These are phyloP conservation scores for Acer campestre DNA, from an alignment of 345 rosid species.

Conservation along the genomic window DNA sequence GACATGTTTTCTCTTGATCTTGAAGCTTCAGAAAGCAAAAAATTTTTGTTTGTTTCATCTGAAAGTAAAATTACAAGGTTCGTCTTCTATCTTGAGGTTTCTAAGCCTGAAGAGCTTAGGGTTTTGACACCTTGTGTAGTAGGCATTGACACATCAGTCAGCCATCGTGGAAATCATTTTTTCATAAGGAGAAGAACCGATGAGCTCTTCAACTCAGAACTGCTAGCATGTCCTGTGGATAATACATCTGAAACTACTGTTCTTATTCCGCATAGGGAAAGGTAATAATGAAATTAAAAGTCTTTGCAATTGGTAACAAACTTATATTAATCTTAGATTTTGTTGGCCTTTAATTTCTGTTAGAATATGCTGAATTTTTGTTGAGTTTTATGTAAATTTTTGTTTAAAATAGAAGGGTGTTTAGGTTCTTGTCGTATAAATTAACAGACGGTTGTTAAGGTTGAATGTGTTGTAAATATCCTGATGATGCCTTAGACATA, in stretches of 20 bases:
- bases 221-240: slow-evolving; percentile 70
- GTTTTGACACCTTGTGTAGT: slow-evolving; percentile 72
- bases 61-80: slow-evolving; percentile 76
- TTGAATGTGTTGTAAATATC: not conserved
- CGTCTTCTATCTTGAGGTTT: slow-evolving; percentile 61
- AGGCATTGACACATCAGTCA: slow-evolving; percentile 68
- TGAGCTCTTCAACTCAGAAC: slow-evolving; percentile 79
- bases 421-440: not conserved
- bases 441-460: no score
- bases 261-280: slow-evolving; percentile 83
- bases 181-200: slow-evolving; percentile 73
- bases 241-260: slow-evolving; percentile 56
- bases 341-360: slow-evolving; percentile 1
- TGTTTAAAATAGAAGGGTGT: not conserved
- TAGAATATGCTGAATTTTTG: not conserved
- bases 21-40: slow-evolving; percentile 73
- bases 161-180: slow-evolving; percentile 90
- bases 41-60: slow-evolving; percentile 68
- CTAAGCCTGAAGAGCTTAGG: slow-evolving; percentile 61
- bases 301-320: not conserved
- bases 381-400: not conserved
- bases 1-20: slow-evolving; percentile 78
- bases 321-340: not conserved
- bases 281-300: slow-evolving; percentile 37
- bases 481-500: not conserved